Percentiles rank a stretch among this genome's conserved stretches.
Conservation (phyloP, 257 asterid species). For the Galeopsis tetrahit region DNA sequence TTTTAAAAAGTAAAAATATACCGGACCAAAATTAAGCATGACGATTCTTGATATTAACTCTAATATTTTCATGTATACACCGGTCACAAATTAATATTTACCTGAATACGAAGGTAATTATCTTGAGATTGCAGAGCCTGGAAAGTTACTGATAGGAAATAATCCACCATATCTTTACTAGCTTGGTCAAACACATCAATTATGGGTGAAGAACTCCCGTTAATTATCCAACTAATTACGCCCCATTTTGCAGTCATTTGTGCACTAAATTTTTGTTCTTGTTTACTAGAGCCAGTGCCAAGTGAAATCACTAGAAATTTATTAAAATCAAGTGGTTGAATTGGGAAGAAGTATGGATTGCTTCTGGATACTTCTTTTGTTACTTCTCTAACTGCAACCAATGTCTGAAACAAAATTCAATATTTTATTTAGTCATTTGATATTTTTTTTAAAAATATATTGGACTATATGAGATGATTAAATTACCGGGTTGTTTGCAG, state of each 20-base stretch:
- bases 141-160: conserved; percentile 44
- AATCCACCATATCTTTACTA: conserved; percentile 51
- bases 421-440: not conserved
- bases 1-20: no score
- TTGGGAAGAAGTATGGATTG: conserved; percentile 44
- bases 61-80: no score
- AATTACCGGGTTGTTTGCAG: conserved; percentile 67
- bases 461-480: no score
- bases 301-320: conserved; percentile 53
- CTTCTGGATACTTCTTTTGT: conserved; percentile 35
- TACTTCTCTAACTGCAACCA: conserved; percentile 56
- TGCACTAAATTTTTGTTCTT: conserved; percentile 47
- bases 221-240: conserved; percentile 53
- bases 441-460: no score
- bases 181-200: conserved; percentile 52
- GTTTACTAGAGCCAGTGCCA: conserved; percentile 57
- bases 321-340: conserved; percentile 44
- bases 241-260: conserved; percentile 58
- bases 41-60: no score
- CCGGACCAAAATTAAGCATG: no score
- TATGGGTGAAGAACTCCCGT: conserved; percentile 46
- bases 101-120: conserved; percentile 64
- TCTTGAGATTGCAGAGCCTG: conserved; percentile 43
- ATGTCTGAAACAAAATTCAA: conserved; percentile 36
- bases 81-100: no score